Percentiles rank a stretch among this genome's conserved stretches.
Evolutionary conservation across 2,329 filamentous ascomycete genomes (phyloP).

Genomic region (Pseudogymnoascus sp.): DNA sequence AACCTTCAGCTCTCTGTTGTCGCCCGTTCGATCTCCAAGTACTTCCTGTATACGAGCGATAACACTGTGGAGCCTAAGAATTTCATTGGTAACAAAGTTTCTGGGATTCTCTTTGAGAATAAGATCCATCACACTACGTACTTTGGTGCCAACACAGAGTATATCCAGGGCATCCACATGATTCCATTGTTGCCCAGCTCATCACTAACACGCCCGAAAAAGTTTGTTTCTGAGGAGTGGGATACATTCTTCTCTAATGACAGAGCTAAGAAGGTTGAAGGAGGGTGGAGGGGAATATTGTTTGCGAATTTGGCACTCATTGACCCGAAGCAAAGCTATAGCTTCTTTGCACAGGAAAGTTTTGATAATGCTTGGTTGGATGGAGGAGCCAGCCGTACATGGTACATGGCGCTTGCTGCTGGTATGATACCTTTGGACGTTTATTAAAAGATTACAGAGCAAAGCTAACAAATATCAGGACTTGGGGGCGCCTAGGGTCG

Average conservation of each 20-base stretch:
- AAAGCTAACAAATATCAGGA: background rate
- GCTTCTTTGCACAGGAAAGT: slow-evolving; percentile 61
- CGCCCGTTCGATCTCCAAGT: slow-evolving; percentile 63
- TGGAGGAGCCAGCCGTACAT: slow-evolving; percentile 74
- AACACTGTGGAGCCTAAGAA: slow-evolving; percentile 66
- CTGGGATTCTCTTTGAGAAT: slow-evolving; percentile 79
- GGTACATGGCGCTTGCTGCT: slow-evolving; percentile 75
- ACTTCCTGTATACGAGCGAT: slow-evolving; percentile 70
- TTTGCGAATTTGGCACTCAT: slow-evolving; percentile 76
- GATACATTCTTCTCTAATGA: slow-evolving; percentile 65
- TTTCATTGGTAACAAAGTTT: slow-evolving; percentile 75
- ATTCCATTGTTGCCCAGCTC: slow-evolving; percentile 37
- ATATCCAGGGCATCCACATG: slow-evolving; percentile 49
- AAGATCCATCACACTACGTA: slow-evolving; percentile 91
- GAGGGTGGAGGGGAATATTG: slow-evolving; percentile 81
- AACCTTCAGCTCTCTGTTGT: slow-evolving; percentile 80
- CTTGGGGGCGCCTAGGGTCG: background rate
- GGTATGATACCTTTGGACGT: slow-evolving; percentile 37
- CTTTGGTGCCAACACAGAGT: slow-evolving; percentile 68
- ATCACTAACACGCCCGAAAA: slow-evolving; percentile 54
- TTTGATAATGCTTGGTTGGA: slow-evolving; percentile 69
- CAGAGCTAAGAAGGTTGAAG: slow-evolving; percentile 55
- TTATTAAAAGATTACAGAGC: background rate
- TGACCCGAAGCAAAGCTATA: slow-evolving; percentile 61
- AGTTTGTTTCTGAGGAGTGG: slow-evolving; percentile 81